Evolutionary conservation across 106 monocot genomes (phyloP), one percentile per base, ranked within the genome.

Genomic region (Dendrobium chrysotoxum): DNA sequence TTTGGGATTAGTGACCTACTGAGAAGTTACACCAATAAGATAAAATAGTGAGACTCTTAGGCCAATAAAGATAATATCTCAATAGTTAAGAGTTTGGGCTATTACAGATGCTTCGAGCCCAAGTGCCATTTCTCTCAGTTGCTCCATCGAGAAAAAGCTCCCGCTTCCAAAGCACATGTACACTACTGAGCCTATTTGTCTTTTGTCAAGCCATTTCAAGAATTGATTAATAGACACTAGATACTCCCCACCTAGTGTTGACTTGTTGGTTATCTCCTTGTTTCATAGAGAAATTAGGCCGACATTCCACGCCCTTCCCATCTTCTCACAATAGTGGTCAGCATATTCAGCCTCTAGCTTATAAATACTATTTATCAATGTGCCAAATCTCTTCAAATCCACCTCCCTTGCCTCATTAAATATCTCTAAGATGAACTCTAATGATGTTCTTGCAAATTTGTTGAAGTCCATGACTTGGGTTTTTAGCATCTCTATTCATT

Each of bases 101-200:
- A n/a, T n/a, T n/a, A n/a, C n/a, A n/a, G 76, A 70, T 2, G 28
- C 38, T 53, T 72, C 54, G 1, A 85, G 47, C 3, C 39, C 81
- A 2, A 40, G 38, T 0, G 80, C 85, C 21, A 85, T 67, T 30
- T 85, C 80, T 5, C 10, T 28, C 1, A 81, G 72, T 55, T 85
- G 81, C 7, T 25, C 53, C 9, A 23, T 1, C 55, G 80, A n/a
- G n/a, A n/a, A n/a, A n/a, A n/a, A n/a, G n/a, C n/a, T n/a, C n/a
- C n/a, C n/a, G n/a, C n/a, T n/a, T 17, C 85, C 81, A 54, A 85
- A 85, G 41, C 81, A 81, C 8, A 85, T 46, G 67, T 81, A 85
- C 53, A 81, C 10, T 9, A 85, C 81, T 0, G 77, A 85, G 28
- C 53, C 30, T 4, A 18, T 25, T 23, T 21, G 26, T 50, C 77